Evolutionary conservation across 345 rosid genomes (phyloP), one percentile per base, ranked within the genome.

Genomic region (Linum lewisii): DNA sequence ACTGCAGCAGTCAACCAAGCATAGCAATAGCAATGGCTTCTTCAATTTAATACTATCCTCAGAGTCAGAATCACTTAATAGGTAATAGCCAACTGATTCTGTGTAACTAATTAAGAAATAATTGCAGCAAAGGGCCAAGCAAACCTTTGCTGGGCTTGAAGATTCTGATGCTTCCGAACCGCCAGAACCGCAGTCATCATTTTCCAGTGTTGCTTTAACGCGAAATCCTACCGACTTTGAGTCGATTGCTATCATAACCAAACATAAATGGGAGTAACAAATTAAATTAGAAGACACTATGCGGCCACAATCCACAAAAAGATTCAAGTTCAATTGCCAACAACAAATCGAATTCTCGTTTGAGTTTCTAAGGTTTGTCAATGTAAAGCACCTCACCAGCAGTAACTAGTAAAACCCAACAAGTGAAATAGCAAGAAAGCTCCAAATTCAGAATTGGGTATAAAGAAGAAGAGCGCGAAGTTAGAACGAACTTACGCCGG

Each of bases 141-240:
- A 66, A 63, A 78, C 79, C 79, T 78, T 74, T 4, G 57, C 25
- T 57, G 47, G 61, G 49, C 20, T 36, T 20, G 69, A 58, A 56
- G 66, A 70, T 2, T 53, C 51, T 15, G 82, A 59, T 23, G 29
- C 45, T 34, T 69, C 59, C 5, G 70, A 61, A 68, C 34, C 59
- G 21, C 44, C 78, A 1, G 70, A 56, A 32, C 29, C 8, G 59
- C 6, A 57, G 45, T 65, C 54, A 34, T 66, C 76, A 55, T 77
- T 68, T 25, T 65, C 73, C 71, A 69, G 65, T 58, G 67, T 69
- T 14, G 77, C 64, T 51, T 67, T 75, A 62, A 79, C 75, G 24
- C 47, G 75, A 73, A 73, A 18, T 59, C 69, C 64, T n/a, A 68
- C 57, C 21, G 75, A 23, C 54, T 69, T 79, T 0, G 71, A 65